These are phyloP conservation scores for Calonectria honghensis DNA, from an alignment of 2,329 filamentous ascomycete species.

Conservation along the genomic window DNA sequence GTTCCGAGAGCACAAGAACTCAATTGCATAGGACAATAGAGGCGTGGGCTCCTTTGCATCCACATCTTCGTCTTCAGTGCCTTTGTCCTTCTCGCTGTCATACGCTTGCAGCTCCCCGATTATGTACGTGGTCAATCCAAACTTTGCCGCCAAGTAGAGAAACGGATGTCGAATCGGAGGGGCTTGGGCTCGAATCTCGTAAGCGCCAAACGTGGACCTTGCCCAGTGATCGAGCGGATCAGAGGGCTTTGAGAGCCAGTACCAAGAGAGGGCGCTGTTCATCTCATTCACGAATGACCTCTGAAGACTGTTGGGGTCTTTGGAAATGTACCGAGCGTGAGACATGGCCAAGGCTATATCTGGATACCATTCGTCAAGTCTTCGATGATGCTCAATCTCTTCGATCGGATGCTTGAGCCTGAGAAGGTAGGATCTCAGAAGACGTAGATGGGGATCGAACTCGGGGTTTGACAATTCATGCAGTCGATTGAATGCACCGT, in stretches of 20 bases:
- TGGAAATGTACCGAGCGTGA: slow-evolving; percentile 56
- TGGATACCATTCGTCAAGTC: slow-evolving; percentile 63
- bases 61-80: slow-evolving; percentile 5
- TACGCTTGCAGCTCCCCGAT: slow-evolving; percentile 46
- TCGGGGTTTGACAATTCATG: background rate
- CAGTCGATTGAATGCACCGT: slow-evolving; percentile 49
- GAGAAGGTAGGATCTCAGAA: slow-evolving; percentile 59
- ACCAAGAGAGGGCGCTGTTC: slow-evolving; percentile 55
- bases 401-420: slow-evolving; percentile 59
- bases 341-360: slow-evolving; percentile 62
- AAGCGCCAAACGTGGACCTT: slow-evolving; percentile 56
- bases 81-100: background rate
- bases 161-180: slow-evolving; percentile 57
- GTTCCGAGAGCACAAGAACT: slow-evolving; percentile 59
- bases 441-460: slow-evolving; percentile 58
- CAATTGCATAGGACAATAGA: slow-evolving; percentile 57
- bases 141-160: slow-evolving; percentile 58
- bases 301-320: slow-evolving; percentile 45
- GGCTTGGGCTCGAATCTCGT: slow-evolving; percentile 57
- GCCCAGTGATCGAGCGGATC: slow-evolving; percentile 60
- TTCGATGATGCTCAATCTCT: slow-evolving; percentile 60
- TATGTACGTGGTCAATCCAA: slow-evolving; percentile 57
- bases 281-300: slow-evolving; percentile 48
- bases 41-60: slow-evolving; percentile 51
- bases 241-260: slow-evolving; percentile 54